These are phyloP conservation scores for Lodderomyces metapsilosis DNA, from an alignment of 1,139 yeast species.

Conservation along the genomic window DNA sequence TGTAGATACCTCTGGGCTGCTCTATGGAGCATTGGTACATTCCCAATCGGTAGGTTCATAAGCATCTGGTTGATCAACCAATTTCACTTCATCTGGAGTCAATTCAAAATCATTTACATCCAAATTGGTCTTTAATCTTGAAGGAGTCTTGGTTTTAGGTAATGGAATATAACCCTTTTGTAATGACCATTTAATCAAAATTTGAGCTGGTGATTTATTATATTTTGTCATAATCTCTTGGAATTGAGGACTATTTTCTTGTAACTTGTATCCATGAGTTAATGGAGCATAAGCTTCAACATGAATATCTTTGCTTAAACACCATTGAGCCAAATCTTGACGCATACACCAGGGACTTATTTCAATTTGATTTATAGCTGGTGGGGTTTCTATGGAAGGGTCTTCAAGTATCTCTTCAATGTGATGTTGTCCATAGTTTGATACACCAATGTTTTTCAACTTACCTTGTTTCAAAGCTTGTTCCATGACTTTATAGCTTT, in stretches of 20 bases:
- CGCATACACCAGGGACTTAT: conserved; percentile 79
- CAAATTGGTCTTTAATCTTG: conserved; percentile 33
- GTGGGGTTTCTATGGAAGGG: conserved; percentile 50
- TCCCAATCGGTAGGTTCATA: conserved; percentile 77
- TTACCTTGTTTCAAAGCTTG: conserved; percentile 58
- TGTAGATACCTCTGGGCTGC: too few relatives aligned
- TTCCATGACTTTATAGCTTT: conserved; percentile 62
- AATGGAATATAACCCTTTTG: conserved; percentile 44
- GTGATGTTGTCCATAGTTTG: conserved; percentile 65
- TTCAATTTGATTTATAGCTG: conserved; percentile 66
- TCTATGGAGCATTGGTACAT: conserved; percentile 54
- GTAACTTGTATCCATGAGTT: conserved; percentile 34
- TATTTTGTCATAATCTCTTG: conserved; percentile 25
- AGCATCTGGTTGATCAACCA: conserved; percentile 36
- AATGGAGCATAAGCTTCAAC: conserved; percentile 44
- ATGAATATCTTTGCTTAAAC: conserved; percentile 31
- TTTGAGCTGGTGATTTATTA: conserved; percentile 28
- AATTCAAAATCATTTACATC: conserved; percentile 51
- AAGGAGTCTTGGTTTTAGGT: conserved; percentile 31
- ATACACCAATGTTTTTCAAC: conserved; percentile 64
- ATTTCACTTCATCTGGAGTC: conserved; percentile 40
- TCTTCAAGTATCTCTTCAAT: conserved; percentile 55
- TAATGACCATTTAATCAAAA: conserved; percentile 38
- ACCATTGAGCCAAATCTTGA: conserved; percentile 56
- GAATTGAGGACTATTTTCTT: conserved; percentile 8